Percentiles rank a stretch among this genome's conserved stretches.
Evolutionary conservation across 1,284 basidiomycete species (phyloP).

Genomic region (Marasmius oreades): DNA sequence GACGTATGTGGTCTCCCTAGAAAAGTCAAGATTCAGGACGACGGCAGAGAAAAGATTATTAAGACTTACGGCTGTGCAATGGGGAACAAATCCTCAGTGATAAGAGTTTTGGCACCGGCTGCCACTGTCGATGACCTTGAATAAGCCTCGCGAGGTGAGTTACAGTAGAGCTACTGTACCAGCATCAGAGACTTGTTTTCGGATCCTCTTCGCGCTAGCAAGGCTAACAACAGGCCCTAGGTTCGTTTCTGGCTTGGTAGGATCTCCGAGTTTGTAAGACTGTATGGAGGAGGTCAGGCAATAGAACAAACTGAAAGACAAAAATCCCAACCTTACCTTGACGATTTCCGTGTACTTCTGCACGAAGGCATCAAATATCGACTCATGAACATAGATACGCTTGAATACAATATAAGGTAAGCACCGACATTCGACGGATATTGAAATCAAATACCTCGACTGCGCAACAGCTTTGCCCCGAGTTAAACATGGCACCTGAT

Average conservation of each 20-base stretch:
- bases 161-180: conserved; percentile 36
- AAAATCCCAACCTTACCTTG: conserved; percentile 45
- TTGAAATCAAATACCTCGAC: conserved; percentile 54
- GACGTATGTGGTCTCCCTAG: conserved; percentile 79
- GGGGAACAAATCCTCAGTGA: conserved; percentile 72
- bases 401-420: conserved; percentile 29
- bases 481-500: conserved; percentile 89
- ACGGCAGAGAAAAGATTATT: no score
- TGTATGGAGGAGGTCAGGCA: not conserved
- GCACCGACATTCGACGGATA: not conserved
- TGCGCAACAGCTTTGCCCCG: conserved; percentile 89
- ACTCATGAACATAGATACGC: conserved; percentile 92
- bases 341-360: conserved; percentile 69
- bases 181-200: conserved; percentile 84
- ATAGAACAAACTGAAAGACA: not conserved
- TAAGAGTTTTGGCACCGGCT: conserved; percentile 73
- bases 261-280: conserved; percentile 77
- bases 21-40: not conserved
- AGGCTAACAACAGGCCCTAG: conserved; percentile 91
- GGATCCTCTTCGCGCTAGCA: conserved; percentile 79
- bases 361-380: conserved; percentile 80
- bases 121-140: conserved; percentile 42
- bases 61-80: conserved; percentile 60
- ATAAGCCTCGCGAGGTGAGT: not conserved
- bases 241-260: conserved; percentile 67